phyloP scores from a whole-genome alignment of 163 green algal genomes.

The Scenedesmus sp. region DNA sequence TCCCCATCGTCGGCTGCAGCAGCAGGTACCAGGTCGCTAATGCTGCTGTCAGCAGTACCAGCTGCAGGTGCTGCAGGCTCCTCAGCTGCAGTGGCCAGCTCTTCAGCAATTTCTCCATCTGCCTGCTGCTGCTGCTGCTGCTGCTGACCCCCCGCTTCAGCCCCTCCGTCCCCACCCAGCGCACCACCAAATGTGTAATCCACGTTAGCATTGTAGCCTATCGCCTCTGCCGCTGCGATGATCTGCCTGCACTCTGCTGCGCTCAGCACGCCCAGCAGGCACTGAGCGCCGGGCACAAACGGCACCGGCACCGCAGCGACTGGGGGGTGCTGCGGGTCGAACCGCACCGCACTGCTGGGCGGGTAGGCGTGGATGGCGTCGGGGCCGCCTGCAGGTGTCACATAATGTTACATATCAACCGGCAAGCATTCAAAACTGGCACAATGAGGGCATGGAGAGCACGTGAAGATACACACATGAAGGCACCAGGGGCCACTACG shows the following conservation, averaged over 20 bases:
- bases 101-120: neutral
- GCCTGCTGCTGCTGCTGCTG: conserved; percentile 3
- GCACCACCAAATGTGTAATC: conserved; percentile 52
- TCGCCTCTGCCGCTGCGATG: conserved; percentile 60
- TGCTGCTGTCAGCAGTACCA: neutral
- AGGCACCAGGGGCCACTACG: no score
- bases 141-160: neutral
- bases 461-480: no score
- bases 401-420: neutral
- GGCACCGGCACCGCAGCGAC: conserved; percentile 59
- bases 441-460: no score
- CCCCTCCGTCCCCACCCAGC: neutral
- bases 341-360: conserved; percentile 52
- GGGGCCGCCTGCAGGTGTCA: conserved; percentile 14
- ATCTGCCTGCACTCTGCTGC: conserved; percentile 63
- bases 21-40: neutral
- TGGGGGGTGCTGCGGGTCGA: conserved; percentile 38
- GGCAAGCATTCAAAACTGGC: neutral
- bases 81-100: neutral
- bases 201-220: conserved; percentile 61
- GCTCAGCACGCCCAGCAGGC: conserved; percentile 60
- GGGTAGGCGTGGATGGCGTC: conserved; percentile 57
- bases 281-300: conserved; percentile 64
- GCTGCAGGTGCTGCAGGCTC: conserved; percentile 22
- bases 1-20: neutral